A percentile compares a stretch with the other conserved stretches of the same genome.
phyloP scores from a whole-genome alignment of 805 yeast species.

The Monosporozyma aerobia region DNA sequence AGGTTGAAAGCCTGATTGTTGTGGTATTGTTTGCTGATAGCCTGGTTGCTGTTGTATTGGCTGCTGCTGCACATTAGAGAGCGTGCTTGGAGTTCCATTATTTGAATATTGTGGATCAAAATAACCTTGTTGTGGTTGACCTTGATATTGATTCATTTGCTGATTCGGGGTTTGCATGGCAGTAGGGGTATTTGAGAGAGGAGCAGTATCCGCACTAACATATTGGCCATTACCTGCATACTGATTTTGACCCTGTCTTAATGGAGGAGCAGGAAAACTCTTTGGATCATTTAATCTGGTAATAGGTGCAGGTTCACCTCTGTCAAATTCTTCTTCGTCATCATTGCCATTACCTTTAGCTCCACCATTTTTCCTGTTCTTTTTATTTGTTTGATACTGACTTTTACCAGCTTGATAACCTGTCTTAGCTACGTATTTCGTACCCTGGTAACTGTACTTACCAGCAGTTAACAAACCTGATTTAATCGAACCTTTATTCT shows the following conservation, averaged over 20 bases:
- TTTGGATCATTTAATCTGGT: slow-evolving; percentile 11
- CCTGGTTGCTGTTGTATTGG: slow-evolving; percentile 6
- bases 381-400: slow-evolving; percentile 18
- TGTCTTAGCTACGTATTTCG: slow-evolving; percentile 34
- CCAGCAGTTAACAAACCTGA: slow-evolving; percentile 32
- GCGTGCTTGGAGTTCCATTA: neutral
- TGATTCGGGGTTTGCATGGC: slow-evolving; percentile 5
- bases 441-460: slow-evolving; percentile 31
- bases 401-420: slow-evolving; percentile 35
- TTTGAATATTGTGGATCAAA: neutral
- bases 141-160: slow-evolving; percentile 1
- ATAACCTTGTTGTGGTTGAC: slow-evolving; percentile 1
- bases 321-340: slow-evolving; percentile 5
- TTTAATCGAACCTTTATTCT: slow-evolving; percentile 33
- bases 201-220: slow-evolving; percentile 3
- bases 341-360: slow-evolving; percentile 11
- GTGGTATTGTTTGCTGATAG: slow-evolving; percentile 4
- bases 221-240: slow-evolving; percentile 18
- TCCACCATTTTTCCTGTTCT: slow-evolving; percentile 1
- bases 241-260: slow-evolving; percentile 32
- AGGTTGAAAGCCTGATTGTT: neutral
- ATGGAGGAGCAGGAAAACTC: slow-evolving; percentile 33
- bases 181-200: neutral
- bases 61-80: neutral
- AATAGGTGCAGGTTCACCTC: slow-evolving; percentile 7